Base-by-base conservation (phyloP, 2,329 filamentous ascomycete genomes). In the Claviceps sp. region DNA sequence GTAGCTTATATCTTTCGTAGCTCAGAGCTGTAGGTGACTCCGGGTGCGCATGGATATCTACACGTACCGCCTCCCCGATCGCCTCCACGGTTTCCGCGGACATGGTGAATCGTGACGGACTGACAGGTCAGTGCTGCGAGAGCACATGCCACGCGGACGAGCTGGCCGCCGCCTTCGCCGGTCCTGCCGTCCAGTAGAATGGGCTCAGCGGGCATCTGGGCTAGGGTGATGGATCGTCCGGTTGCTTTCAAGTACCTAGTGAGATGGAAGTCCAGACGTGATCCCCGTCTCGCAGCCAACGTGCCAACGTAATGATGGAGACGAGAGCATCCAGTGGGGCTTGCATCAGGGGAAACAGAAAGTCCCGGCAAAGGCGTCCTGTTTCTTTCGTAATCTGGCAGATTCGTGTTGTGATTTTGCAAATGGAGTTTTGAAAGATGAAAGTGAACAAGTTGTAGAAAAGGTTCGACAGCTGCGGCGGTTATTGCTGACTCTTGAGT, bases 111-210 rank as follows among this genome's bases (percentile, higher is more conserved):
- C 26, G 68, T 70, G 34, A 84, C 68, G 0, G 78, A 68, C 51
- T 73, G 73, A 0, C 70, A 70, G 1, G 76, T 76, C 30, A 83
- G 70, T 1, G 80, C 75, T 11, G 80, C 73, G 6, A 84, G 66
- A 1, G 70, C 70, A 39, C 78, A 69, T 2, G 79, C 78, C 1
- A 81, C 67, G 44, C 81, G 68, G 0, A 83, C 73, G 0, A 84
- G 64, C 57, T 84, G 80, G 2, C 80, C 80, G 4, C 80, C 81
- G 4, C 81, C 81, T 60, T 83, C 80, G 1, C 80, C 79, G 0
- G 72, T 77, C 13, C 71, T 65, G 16, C 80, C 80, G 57, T 82
- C 78, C 2, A 83, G 62, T 50, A 71, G 66, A 24, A 81, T 70
- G 7, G 61, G 55, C 6, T 42, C 19, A 4, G 40, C 17, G 17